Evolutionary conservation across 306 rosid species (phyloP), one percentile per base, ranked within the genome.

Genomic region (Fragaria ananassa): DNA sequence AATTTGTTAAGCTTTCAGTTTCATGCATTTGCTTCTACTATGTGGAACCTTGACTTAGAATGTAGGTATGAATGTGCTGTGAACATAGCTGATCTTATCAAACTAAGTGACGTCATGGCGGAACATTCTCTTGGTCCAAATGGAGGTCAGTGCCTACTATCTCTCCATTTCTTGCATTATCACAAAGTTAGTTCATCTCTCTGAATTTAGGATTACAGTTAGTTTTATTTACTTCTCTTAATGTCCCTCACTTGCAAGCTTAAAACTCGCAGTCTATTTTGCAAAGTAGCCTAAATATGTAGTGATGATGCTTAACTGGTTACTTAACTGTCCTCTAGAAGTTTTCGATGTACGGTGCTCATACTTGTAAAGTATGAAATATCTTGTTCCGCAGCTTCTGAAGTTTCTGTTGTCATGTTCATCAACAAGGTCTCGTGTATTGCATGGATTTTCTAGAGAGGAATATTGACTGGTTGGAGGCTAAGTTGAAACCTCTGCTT

Each of bases 401-500:
- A 77, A 53, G 67, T 74, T 76, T 81, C 56, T 74, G 68, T 76
- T 17, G n/a, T 79, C 68, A 47, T 86, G 70, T 80, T 60, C 62
- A 67, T 74, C 54, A 70, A 72, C 54, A 85, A 95, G 97, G 97
- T 81, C 96, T 95, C 60, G 88, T 95, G 35, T 95, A 86, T 83
- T 95, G 98, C 78, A 92, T 95, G 97, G 97, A 95, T 79, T 95
- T 88, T 86, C 81, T 95, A 27, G 98, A 95, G 90, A 92, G 92
- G 74, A 95, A 95, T 76, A 83, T 95, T 62, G 97, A 95, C 80
- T 95, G 98, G 97, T 74, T 95, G 85, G 81, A 92, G 84, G 85
- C 87, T 10, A 92, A 87, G 81, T 80, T 95, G 87, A 82, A 88
- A 82, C 98, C 96, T 80, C 91, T 95, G 63, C 53, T 95, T 68